Conservation (phyloP, 495 filamentous ascomycete species). For the Tricharina praecox region DNA sequence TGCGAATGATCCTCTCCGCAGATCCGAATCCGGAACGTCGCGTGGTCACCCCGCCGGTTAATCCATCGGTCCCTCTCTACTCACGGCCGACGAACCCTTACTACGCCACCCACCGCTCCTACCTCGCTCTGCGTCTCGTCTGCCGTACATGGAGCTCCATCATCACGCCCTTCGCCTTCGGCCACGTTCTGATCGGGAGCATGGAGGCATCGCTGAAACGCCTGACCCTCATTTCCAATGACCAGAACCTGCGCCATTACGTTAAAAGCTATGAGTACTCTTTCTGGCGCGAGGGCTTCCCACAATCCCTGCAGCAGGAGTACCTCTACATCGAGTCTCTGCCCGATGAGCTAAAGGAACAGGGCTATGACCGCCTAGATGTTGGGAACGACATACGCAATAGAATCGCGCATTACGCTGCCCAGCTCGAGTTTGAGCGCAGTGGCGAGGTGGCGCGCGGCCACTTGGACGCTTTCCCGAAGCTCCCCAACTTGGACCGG, state of each 20-base stretch:
- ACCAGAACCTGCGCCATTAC: slow-evolving; percentile 1
- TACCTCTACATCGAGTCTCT: neutral
- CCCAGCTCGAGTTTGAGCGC: neutral
- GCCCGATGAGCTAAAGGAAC: neutral
- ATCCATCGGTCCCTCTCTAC: neutral
- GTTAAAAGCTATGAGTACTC: slow-evolving; percentile 14
- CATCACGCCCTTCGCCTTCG: slow-evolving; percentile 14
- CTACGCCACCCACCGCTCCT: neutral
- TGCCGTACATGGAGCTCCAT: slow-evolving; percentile 12
- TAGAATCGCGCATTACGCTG: neutral
- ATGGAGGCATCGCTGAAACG: slow-evolving; percentile 12
- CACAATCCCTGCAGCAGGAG: neutral
- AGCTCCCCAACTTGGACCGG: neutral
- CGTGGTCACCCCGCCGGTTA: neutral
- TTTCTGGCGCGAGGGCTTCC: slow-evolving; percentile 1
- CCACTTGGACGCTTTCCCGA: neutral
- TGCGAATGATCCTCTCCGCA: slow-evolving; percentile 12
- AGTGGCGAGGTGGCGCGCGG: neutral
- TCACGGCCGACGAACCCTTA: neutral
- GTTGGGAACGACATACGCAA: neutral
- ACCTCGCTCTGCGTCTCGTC: slow-evolving; percentile 14
- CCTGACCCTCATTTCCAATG: slow-evolving; percentile 10
- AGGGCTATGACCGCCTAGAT: neutral
- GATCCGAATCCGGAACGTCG: neutral
- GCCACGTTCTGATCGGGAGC: slow-evolving; percentile 9